Evolutionary conservation across 257 asterid genomes (phyloP).

Genomic region (Misopates orontium): DNA sequence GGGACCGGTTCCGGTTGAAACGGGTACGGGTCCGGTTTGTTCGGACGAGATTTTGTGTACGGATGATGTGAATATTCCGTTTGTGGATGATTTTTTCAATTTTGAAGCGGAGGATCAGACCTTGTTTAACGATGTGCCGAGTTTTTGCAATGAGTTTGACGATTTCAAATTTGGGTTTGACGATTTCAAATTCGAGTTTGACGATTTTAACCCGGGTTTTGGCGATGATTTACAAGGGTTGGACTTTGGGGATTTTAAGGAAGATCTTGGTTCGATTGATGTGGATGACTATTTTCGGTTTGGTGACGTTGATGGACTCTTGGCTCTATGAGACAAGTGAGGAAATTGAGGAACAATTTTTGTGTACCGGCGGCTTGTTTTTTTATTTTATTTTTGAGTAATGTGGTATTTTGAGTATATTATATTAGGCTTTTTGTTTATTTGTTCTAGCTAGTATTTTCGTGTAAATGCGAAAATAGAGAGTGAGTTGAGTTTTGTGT

Average conservation of each 20-base stretch:
- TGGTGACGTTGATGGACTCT: conserved; percentile 37
- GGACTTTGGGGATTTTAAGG: conserved; percentile 36
- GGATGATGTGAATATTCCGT: conserved; percentile 47
- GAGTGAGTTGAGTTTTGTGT: conserved; percentile 31
- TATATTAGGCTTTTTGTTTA: conserved; percentile 11
- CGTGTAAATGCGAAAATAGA: conserved; percentile 31
- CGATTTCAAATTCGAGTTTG: conserved; percentile 32
- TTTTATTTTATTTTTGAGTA: not conserved
- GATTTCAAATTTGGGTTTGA: no score
- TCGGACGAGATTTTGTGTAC: conserved; percentile 46
- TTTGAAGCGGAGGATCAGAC: conserved; percentile 39
- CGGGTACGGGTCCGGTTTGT: conserved; percentile 41
- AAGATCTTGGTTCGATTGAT: conserved; percentile 44
- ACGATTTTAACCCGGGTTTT: conserved; percentile 30
- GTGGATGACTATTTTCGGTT: conserved; percentile 57
- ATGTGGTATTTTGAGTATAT: conserved; percentile 1
- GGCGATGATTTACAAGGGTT: not conserved
- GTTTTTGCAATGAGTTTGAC: conserved; percentile 8
- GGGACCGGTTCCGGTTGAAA: no score
- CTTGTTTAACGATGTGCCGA: conserved; percentile 31
- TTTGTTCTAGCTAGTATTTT: conserved; percentile 29
- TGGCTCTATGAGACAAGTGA: conserved; percentile 33
- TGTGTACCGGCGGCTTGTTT: no score
- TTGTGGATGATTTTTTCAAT: conserved; percentile 54
- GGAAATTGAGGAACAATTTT: not conserved